Percentiles rank a stretch among this genome's conserved stretches.
Evolutionary conservation across 805 yeast species (phyloP).

Genomic region (Huiozyma sinensis): DNA sequence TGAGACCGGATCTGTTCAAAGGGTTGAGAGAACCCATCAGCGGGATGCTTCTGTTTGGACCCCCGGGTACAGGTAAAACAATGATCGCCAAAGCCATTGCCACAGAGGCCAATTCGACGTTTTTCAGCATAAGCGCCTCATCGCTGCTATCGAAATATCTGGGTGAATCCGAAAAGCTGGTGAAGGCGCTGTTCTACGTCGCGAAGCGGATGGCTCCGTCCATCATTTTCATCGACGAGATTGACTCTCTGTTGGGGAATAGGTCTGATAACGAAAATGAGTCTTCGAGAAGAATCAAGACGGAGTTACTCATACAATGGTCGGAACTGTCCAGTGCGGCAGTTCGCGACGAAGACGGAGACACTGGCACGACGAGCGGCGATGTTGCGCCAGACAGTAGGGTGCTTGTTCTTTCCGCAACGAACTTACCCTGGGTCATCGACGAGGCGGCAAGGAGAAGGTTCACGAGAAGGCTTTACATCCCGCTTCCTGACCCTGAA

Average conservation of each 20-base stretch:
- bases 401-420: constrained; percentile 87
- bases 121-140: constrained; percentile 85
- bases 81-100: constrained; percentile 98
- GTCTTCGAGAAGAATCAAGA: constrained; percentile 82
- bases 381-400: constrained; percentile 34
- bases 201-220: constrained; percentile 87
- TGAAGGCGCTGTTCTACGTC: constrained; percentile 73
- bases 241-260: constrained; percentile 78
- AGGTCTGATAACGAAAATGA: constrained; percentile 77
- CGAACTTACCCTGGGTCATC: constrained; percentile 93
- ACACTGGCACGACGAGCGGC: constrained; percentile 8
- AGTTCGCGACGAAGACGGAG: constrained; percentile 29
- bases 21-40: constrained; percentile 93
- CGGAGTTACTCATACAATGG: constrained; percentile 94
- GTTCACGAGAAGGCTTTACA: constrained; percentile 85
- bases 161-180: constrained; percentile 92
- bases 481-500: constrained; percentile 84
- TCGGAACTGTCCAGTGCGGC: constrained; percentile 85
- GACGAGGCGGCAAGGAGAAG: constrained; percentile 96
- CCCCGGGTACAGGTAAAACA: constrained; percentile 98
- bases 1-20: constrained; percentile 84
- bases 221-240: constrained; percentile 91
- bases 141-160: constrained; percentile 67
- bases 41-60: constrained; percentile 94
- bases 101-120: constrained; percentile 88